Base-by-base conservation (phyloP, 306 rosid genomes). In the Fragaria ananassa region DNA sequence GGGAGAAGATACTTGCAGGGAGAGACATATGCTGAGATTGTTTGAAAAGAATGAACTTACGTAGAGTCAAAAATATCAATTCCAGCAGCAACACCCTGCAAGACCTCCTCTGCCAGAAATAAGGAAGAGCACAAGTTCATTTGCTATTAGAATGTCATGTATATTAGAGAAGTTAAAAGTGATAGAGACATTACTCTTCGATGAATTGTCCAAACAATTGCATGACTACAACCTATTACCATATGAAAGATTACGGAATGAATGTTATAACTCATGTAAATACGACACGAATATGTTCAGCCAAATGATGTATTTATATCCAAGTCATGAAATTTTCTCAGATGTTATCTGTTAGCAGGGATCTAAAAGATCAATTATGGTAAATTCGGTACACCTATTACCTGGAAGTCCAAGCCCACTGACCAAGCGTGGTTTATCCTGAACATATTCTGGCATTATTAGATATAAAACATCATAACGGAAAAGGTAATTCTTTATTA, bases 351-450 rank as follows among this genome's bases (percentile, higher is more conserved):
- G 47, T 34, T 34, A 25, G 62, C 39, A 37, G 50, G 50, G 11
- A 51, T 53, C 42, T 12, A 14, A 50, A 54, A 79, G 60, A 68
- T 54, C 29, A 60, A 21, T 56, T 12, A 63, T 47, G 35, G 17
- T 64, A 79, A 49, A 5, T 54, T 68, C 35, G 58, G 67, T 75
- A 54, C 57, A 45, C 34, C 54, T 31, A 5, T 76, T 87, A 94
- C 98, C 98, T 84, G 97, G 98, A 78, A 95, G 96, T 82, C 91
- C 98, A 79, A 95, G 97, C 71, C 97, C 97, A 76, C 90, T 84
- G 73, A 90, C 80, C 87, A 95, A 72, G 80, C 98, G 92, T 17
- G 98, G 98, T 80, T 89, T 89, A 87, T 88, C 97, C 98, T 94
- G 86, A 54, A 69, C 75, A 85, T 62, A 41, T 70, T n/a, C 11